A percentile compares a stretch with the other conserved stretches of the same genome.
Conservation (phyloP, 305 asterid genomes). For the Euphrasia arctica region DNA sequence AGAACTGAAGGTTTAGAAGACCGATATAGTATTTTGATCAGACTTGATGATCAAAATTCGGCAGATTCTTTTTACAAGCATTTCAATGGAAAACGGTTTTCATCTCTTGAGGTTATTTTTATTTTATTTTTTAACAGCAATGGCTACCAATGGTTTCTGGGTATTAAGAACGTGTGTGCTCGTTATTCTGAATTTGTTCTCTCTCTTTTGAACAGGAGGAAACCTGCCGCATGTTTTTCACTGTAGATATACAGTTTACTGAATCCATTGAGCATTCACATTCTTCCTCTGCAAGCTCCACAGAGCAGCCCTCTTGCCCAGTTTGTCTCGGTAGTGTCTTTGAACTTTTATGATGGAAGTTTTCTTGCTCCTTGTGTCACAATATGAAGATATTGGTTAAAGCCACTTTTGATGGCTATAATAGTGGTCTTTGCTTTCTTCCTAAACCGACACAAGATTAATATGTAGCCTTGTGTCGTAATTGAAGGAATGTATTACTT, state of each 20-base stretch:
- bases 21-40: constrained; percentile 70
- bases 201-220: constrained; percentile 54
- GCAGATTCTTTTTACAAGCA: constrained; percentile 79
- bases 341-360: constrained; percentile 22
- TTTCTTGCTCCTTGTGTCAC: constrained; percentile 14
- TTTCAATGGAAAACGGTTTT: constrained; percentile 62
- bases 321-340: constrained; percentile 80
- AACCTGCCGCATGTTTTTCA: constrained; percentile 63
- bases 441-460: constrained; percentile 9
- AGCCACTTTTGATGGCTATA: constrained; percentile 1
- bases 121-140: constrained; percentile 11
- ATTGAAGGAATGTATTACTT: not conserved
- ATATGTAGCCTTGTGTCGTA: not conserved
- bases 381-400: not conserved
- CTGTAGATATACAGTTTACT: constrained; percentile 78
- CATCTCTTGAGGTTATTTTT: constrained; percentile 74
- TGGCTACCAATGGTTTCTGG: constrained; percentile 16
- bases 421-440: not conserved
- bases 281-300: constrained; percentile 59
- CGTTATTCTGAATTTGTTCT: constrained; percentile 28
- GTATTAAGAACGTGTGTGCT: constrained; percentile 9
- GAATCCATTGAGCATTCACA: constrained; percentile 86
- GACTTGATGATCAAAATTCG: constrained; percentile 67
- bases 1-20: constrained; percentile 89
- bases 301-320: constrained; percentile 85